phyloP scores from a whole-genome alignment of 768 basidiomycete genomes.

The Pulveroboletus sp. region DNA sequence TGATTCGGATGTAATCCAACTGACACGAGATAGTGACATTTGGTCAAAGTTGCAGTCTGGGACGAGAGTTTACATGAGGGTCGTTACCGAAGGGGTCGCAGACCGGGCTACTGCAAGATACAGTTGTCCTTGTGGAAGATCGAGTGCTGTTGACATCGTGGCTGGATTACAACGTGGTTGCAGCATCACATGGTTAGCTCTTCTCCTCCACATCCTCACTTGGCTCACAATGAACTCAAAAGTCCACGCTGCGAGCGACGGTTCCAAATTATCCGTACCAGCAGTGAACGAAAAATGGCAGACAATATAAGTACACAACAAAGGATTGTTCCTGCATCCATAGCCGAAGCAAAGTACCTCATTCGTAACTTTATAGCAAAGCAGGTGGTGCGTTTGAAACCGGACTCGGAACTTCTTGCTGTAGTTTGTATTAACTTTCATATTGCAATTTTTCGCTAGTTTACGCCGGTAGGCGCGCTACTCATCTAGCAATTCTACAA shows the following conservation, averaged over 20 bases:
- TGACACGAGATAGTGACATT: neutral
- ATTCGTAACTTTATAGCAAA: slow-evolving; percentile 4
- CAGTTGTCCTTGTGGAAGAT: slow-evolving; percentile 1
- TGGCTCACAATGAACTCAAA: neutral
- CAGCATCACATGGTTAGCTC: slow-evolving; percentile 1
- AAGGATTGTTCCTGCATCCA: too few species aligned
- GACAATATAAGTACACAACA: neutral
- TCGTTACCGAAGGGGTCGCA: neutral
- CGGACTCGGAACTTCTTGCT: too few species aligned
- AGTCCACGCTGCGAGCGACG: slow-evolving; percentile 5
- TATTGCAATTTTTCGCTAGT: neutral
- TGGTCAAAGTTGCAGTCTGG: neutral
- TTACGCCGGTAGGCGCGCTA: too few species aligned
- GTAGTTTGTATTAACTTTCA: too few species aligned
- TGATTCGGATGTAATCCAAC: neutral
- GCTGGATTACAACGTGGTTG: neutral
- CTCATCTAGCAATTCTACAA: neutral
- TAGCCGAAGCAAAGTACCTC: neutral
- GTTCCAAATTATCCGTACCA: neutral
- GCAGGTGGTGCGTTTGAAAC: too few species aligned
- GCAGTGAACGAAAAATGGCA: too few species aligned
- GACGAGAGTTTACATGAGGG: slow-evolving; percentile 2
- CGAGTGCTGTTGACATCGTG: neutral
- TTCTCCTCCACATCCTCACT: too few species aligned
- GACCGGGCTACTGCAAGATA: neutral